phyloP scores from a whole-genome alignment of 371 early-diverging fungal species.

The Haplosporangium sp. region DNA sequence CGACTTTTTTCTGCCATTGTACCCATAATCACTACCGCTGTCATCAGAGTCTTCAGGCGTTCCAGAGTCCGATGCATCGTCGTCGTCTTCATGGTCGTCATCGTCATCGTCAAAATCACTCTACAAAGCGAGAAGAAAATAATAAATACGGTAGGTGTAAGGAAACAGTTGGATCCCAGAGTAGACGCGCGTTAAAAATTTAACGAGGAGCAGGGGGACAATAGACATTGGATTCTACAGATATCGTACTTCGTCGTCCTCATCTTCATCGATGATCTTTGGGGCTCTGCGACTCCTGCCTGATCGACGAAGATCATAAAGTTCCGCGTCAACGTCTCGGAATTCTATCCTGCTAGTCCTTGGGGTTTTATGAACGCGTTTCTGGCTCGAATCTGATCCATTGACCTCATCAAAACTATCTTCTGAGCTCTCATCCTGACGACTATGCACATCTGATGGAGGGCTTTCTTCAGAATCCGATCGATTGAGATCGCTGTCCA shows the following conservation, averaged over 20 bases:
- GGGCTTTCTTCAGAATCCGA: conserved; percentile 27
- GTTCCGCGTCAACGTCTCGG: conserved; percentile 59
- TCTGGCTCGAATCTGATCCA: conserved; percentile 38
- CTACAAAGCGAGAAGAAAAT: conserved; percentile 7
- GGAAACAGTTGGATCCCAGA: too few relatives aligned
- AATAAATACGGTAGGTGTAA: not conserved
- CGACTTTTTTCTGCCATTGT: conserved; percentile 27
- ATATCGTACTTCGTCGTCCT: conserved; percentile 38
- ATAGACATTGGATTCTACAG: not conserved
- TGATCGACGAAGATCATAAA: conserved; percentile 66
- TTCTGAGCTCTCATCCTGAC: conserved; percentile 35
- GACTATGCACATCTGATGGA: conserved; percentile 4
- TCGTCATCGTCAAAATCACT: conserved; percentile 51
- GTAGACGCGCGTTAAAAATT: not conserved
- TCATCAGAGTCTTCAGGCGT: conserved; percentile 40
- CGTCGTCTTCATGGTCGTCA: conserved; percentile 25
- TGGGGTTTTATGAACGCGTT: conserved; percentile 20
- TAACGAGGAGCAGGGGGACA: not conserved
- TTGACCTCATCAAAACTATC: conserved; percentile 54
- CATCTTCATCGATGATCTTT: conserved; percentile 46
- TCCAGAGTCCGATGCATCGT: conserved; percentile 36
- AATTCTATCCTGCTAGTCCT: conserved; percentile 39
- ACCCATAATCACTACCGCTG: conserved; percentile 53
- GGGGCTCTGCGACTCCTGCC: conserved; percentile 57
- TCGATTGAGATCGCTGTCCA: conserved; percentile 35